Evolutionary conservation across 306 rosid genomes (phyloP), one percentile per base, ranked within the genome.

Genomic region (Dryas octopetala): DNA sequence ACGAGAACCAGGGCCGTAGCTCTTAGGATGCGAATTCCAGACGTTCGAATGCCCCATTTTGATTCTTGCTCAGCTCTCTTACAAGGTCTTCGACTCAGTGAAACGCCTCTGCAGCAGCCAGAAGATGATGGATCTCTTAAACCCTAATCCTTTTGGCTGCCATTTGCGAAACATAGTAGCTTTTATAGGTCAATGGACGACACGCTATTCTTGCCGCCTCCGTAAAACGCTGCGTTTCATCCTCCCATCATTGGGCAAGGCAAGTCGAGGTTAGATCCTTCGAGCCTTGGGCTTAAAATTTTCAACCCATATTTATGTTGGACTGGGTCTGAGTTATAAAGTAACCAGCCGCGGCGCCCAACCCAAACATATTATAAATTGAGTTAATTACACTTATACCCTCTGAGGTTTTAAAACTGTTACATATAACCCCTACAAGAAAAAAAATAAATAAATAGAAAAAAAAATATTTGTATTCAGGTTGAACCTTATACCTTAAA

Each of bases 1-100:
- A 12, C 86, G 86, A 75, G 90, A 87, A 26, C 90, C 90, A 17
- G 86, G 90, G 32, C 88, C 88, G 28, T 87, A 87, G 73, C 46
- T 84, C 79, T 87, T 87, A 0, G 90, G 86, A 54, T 87, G 88
- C 26, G 88, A 84, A 49, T 82, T 84, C 88, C 90, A 84, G 4
- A 87, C 83, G 61, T 87, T 84, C 1, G 91, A 71, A 47, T 84
- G 91, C 0, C 91, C 91, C 88, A 84, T 84, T 47, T 60, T 79
- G 59, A 11, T 7, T 66, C 60, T 40, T 45, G 51, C n/a, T 58
- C 70, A 32, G 49, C 48, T 15, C 51, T 71, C 75, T 68, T 23
- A 10, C 16, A 77, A 19, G 38, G 28, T 8, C 76, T 40, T 54
- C 16, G 15, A 60, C 50, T 41, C 59, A 8, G 8, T 14, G 74